A percentile compares a stretch with the other conserved stretches of the same genome.
Evolutionary conservation across 169 alveolate genomes (phyloP).

Genomic region (Amoebophrya sp.): DNA sequence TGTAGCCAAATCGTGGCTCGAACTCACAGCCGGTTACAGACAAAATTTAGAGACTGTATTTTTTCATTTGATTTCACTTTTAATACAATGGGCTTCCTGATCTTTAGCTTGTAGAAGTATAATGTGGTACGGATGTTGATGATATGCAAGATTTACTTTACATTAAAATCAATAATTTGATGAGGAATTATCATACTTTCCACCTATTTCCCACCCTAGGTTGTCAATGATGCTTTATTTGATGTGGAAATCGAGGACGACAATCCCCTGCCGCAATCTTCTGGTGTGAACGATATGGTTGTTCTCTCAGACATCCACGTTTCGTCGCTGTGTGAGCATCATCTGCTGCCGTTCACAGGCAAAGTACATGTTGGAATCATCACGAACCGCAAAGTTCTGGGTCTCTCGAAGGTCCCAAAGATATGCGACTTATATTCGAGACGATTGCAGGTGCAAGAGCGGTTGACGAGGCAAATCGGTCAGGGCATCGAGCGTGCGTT

Average conservation of each 20-base stretch:
- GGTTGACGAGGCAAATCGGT: background rate
- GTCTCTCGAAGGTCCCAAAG: background rate
- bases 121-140: no score
- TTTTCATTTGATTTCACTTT: no score
- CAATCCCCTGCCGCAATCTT: background rate
- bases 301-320: background rate
- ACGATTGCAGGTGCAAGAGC: slow-evolving; percentile 13
- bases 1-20: background rate
- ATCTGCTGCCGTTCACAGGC: slow-evolving; percentile 18
- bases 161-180: no score
- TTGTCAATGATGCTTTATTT: background rate
- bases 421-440: background rate
- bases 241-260: background rate
- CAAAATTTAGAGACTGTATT: background rate
- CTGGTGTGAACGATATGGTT: background rate
- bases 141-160: no score
- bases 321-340: background rate
- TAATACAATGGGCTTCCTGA: no score
- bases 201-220: no score
- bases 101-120: no score
- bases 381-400: background rate
- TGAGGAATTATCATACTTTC: no score
- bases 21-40: background rate
- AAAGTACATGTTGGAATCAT: background rate
- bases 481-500: background rate